A percentile compares a stretch with the other conserved stretches of the same genome.
phyloP scores from a whole-genome alignment of 306 rosid species.

The Gastrolobium bilobum region DNA sequence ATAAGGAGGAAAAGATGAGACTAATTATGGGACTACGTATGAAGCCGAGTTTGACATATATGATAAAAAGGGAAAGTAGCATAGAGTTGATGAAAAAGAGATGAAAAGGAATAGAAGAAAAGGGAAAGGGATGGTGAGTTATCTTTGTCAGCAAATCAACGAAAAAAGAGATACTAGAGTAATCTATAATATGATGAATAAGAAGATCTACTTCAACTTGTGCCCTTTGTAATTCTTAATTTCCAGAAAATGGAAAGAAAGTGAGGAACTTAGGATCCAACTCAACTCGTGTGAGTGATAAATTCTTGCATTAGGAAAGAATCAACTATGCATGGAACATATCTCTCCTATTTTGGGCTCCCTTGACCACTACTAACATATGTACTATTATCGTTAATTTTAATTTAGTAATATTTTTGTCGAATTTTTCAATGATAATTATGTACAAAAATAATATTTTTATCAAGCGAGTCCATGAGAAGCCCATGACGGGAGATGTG shows the following conservation, averaged over 20 bases:
- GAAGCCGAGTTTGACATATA: conserved; percentile 30
- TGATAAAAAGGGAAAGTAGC: conserved; percentile 37
- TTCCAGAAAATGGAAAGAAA: conserved; percentile 9
- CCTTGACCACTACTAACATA: too few relatives aligned
- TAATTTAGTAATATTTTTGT: too few relatives aligned
- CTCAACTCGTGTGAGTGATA: background rate
- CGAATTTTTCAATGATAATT: too few relatives aligned
- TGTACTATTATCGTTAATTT: too few relatives aligned
- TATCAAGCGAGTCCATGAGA: too few relatives aligned
- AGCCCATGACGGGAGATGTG: too few relatives aligned
- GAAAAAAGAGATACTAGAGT: conserved; percentile 14
- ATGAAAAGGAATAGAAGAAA: conserved; percentile 28
- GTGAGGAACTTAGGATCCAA: conserved; percentile 19
- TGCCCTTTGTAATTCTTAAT: background rate
- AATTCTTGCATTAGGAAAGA: too few relatives aligned
- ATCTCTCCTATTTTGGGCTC: too few relatives aligned
- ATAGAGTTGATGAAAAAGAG: conserved; percentile 32
- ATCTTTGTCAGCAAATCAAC: conserved; percentile 36
- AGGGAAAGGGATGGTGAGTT: conserved; percentile 33
- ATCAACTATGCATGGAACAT: too few relatives aligned
- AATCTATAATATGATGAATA: conserved; percentile 15
- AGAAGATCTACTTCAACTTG: conserved; percentile 30
- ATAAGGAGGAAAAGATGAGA: conserved; percentile 17
- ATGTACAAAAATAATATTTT: too few relatives aligned
- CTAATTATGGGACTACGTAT: background rate